phyloP scores from a whole-genome alignment of 2,329 filamentous ascomycete species.

The Aspergillus sclerotialis region DNA sequence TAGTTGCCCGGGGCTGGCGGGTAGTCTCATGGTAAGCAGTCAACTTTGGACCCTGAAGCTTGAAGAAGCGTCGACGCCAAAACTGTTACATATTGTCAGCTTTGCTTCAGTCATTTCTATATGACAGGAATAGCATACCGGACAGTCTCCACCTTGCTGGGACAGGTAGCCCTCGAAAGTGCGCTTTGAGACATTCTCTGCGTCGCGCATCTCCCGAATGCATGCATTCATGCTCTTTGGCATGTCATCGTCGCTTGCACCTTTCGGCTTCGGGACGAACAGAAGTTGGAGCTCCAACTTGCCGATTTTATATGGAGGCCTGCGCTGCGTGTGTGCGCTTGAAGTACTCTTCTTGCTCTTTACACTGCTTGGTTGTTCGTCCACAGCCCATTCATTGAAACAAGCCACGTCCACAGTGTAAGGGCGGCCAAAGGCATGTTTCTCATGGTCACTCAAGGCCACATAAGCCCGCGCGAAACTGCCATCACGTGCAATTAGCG shows the following conservation, averaged over 20 bases:
- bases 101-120: neutral
- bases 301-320: slow-evolving; percentile 92
- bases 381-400: slow-evolving; percentile 98
- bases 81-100: slow-evolving; percentile 53
- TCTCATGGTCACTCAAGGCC: slow-evolving; percentile 86
- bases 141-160: slow-evolving; percentile 95
- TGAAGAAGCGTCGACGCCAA: slow-evolving; percentile 97
- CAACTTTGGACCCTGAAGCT: slow-evolving; percentile 79
- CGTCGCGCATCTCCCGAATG: slow-evolving; percentile 85
- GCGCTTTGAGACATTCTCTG: slow-evolving; percentile 69
- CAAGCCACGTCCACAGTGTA: slow-evolving; percentile 83
- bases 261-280: slow-evolving; percentile 88
- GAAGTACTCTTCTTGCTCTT: slow-evolving; percentile 80
- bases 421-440: slow-evolving; percentile 78
- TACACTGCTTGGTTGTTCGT: slow-evolving; percentile 76
- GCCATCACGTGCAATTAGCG: slow-evolving; percentile 80
- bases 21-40: slow-evolving; percentile 96
- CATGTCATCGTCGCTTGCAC: slow-evolving; percentile 86
- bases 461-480: slow-evolving; percentile 94
- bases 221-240: slow-evolving; percentile 99
- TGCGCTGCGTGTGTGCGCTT: slow-evolving; percentile 52
- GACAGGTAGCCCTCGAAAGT: slow-evolving; percentile 85
- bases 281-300: slow-evolving; percentile 90
- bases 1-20: slow-evolving; percentile 88
- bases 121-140: slow-evolving; percentile 55